A percentile compares a stretch with the other conserved stretches of the same genome.
phyloP scores from a whole-genome alignment of 352 stramenopile species.

The Phytophthora aleatoria region DNA sequence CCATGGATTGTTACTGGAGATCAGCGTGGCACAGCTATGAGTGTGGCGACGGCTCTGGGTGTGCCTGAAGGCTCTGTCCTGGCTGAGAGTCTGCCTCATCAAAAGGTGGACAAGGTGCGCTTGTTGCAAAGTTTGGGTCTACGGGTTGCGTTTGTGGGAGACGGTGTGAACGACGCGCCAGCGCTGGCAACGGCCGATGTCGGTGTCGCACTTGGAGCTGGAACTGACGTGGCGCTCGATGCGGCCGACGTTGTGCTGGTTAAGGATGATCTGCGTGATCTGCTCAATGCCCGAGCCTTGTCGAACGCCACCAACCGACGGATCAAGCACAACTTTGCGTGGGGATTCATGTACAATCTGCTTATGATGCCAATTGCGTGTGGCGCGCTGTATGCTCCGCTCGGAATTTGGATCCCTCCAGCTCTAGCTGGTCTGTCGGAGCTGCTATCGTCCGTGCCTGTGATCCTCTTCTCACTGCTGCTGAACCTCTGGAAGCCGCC shows the following conservation, averaged over 20 bases:
- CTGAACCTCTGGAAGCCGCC: constrained; percentile 70
- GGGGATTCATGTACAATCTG: constrained; percentile 76
- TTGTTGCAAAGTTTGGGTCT: constrained; percentile 72
- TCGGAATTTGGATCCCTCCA: constrained; percentile 67
- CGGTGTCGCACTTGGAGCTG: constrained; percentile 65
- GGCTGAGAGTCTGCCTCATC: constrained; percentile 66
- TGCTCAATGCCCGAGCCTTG: constrained; percentile 69
- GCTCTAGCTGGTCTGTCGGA: constrained; percentile 74
- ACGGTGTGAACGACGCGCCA: constrained; percentile 76
- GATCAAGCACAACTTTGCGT: constrained; percentile 81
- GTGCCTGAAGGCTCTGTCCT: constrained; percentile 64
- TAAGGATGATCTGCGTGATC: constrained; percentile 69
- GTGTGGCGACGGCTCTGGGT: constrained; percentile 51
- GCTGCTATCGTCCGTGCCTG: constrained; percentile 74
- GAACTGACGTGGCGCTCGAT: constrained; percentile 74
- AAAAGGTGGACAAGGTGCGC: constrained; percentile 81
- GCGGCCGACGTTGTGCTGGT: constrained; percentile 77
- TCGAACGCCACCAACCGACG: constrained; percentile 64
- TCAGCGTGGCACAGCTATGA: constrained; percentile 60
- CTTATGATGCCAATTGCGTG: constrained; percentile 79
- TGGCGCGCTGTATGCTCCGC: constrained; percentile 63
- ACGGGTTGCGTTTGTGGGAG: constrained; percentile 75
- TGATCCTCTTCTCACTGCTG: constrained; percentile 78
- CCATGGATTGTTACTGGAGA: constrained; percentile 83
- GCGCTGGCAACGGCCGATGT: constrained; percentile 75